Evolutionary conservation across 2,329 filamentous ascomycete genomes (phyloP), one percentile per base, ranked within the genome.

Genomic region (Claviceps purpurea): DNA sequence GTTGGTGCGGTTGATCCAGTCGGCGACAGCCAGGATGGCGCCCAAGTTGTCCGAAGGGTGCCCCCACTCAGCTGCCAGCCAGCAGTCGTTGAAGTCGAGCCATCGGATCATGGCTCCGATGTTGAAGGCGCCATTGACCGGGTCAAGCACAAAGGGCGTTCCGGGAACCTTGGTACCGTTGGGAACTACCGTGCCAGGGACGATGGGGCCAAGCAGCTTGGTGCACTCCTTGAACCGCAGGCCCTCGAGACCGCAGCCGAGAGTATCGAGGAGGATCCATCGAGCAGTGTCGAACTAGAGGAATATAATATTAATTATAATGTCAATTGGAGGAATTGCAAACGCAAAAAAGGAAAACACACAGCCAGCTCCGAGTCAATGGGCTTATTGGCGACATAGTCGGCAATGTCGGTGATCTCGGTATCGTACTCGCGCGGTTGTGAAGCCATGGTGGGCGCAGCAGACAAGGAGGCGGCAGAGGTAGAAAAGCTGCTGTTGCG

Each of bases 41-140:
- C 93, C 93, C 61, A 98, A 72, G 77, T 98, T 98, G 76, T 98
- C 93, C 4, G 90, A 96, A 56, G 93, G 93, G 71, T 98, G 93
- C 54, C 93, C 93, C 93, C 93, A 98, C 75, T 98, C 93, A 52
- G 93, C 93, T 45, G 91, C 93, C 58, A 97, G 78, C 93, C 91
- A 98, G 81, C 93, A 97, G 79, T 98, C 93, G 70, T 98, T 98
- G 81, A 97, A 98, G 75, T 98, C 93, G 64, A 98, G 81, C 93
- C 93, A 98, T 66, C 93, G 81, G 74, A 98, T 95, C 85, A 95
- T 95, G 64, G 93, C 87, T 62, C 93, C 93, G 62, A 98, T 97
- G 78, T 97, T 97, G 81, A 98, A 97, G 58, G 93, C 93, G 57
- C 85, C 93, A 63, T 91, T 91, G 67, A 97, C 83, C 41, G 93